phyloP scores from a whole-genome alignment of 768 basidiomycete species.

The Amanita jacksonii region DNA sequence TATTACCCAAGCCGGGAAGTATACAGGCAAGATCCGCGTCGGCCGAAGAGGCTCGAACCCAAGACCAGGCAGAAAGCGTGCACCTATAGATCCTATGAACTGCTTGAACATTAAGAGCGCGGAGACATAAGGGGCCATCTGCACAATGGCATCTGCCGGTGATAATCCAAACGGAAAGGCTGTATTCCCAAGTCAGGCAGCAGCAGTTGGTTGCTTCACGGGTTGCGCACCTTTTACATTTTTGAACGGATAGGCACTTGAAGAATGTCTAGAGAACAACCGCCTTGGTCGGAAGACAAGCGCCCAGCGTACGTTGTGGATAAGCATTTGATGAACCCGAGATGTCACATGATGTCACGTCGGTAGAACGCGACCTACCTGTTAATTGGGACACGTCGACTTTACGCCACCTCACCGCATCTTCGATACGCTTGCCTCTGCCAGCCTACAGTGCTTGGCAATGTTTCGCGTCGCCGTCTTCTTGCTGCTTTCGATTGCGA shows the following conservation, averaged over 20 bases:
- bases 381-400: slow-evolving; percentile 8
- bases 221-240: slow-evolving; percentile 27
- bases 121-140: slow-evolving; percentile 26
- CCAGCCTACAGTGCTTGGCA: background rate
- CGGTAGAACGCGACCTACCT: background rate
- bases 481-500: slow-evolving; percentile 26
- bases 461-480: slow-evolving; percentile 29
- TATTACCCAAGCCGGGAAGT: slow-evolving; percentile 56
- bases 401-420: too few species aligned
- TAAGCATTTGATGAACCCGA: background rate
- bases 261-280: background rate
- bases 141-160: slow-evolving; percentile 32
- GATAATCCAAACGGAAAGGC: slow-evolving; percentile 45
- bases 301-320: background rate
- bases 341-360: background rate
- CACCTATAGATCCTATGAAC: slow-evolving; percentile 21
- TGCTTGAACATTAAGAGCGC: slow-evolving; percentile 15
- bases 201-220: background rate
- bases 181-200: slow-evolving; percentile 13
- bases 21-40: slow-evolving; percentile 38
- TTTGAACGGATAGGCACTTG: slow-evolving; percentile 20
- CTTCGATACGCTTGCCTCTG: background rate
- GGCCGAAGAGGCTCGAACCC: slow-evolving; percentile 34
- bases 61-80: slow-evolving; percentile 27
- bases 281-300: background rate